Evolutionary conservation across 106 monocot genomes (phyloP).

Genomic region (Chionographis japonica): DNA sequence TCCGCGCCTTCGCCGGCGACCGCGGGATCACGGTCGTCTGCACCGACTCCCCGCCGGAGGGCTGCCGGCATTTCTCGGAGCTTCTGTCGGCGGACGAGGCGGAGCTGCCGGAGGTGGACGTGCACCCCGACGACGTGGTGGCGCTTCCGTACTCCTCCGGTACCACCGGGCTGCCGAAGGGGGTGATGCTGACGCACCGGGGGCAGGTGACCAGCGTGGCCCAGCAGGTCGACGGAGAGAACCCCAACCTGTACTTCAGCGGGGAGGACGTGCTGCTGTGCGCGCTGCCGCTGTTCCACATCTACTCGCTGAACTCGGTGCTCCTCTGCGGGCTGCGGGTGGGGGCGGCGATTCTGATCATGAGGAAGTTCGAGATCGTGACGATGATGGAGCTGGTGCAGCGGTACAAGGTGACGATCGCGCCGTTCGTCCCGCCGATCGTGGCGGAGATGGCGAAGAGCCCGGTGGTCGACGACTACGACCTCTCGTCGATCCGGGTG

Average conservation of each 20-base stretch:
- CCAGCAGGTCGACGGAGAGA: slow-evolving; percentile 79
- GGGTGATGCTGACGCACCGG: slow-evolving; percentile 83
- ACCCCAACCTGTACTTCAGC: slow-evolving; percentile 58
- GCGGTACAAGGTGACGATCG: slow-evolving; percentile 45
- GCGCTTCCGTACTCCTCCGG: slow-evolving; percentile 90
- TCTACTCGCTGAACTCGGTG: slow-evolving; percentile 73
- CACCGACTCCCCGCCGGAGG: slow-evolving; percentile 38
- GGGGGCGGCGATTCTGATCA: slow-evolving; percentile 52
- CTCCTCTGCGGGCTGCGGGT: slow-evolving; percentile 63
- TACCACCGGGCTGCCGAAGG: slow-evolving; percentile 88
- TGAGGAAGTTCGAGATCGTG: slow-evolving; percentile 62
- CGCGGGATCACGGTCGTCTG: slow-evolving; percentile 29
- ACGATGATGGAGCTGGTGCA: slow-evolving; percentile 66
- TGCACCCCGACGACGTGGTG: slow-evolving; percentile 62
- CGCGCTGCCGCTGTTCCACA: slow-evolving; percentile 74
- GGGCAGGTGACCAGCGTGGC: slow-evolving; percentile 66
- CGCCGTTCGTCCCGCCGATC: slow-evolving; percentile 78
- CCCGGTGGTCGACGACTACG: slow-evolving; percentile 36
- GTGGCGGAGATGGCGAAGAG: slow-evolving; percentile 53
- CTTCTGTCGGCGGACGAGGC: slow-evolving; percentile 30
- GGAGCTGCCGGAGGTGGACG: slow-evolving; percentile 31
- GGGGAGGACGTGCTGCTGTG: slow-evolving; percentile 66
- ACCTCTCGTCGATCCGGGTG: slow-evolving; percentile 51
- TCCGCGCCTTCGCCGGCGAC: slow-evolving; percentile 24
- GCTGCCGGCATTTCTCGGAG: slow-evolving; percentile 48